Base-by-base conservation (phyloP, 176 grass and related monocot genomes). In the Saccharum spontaneum region DNA sequence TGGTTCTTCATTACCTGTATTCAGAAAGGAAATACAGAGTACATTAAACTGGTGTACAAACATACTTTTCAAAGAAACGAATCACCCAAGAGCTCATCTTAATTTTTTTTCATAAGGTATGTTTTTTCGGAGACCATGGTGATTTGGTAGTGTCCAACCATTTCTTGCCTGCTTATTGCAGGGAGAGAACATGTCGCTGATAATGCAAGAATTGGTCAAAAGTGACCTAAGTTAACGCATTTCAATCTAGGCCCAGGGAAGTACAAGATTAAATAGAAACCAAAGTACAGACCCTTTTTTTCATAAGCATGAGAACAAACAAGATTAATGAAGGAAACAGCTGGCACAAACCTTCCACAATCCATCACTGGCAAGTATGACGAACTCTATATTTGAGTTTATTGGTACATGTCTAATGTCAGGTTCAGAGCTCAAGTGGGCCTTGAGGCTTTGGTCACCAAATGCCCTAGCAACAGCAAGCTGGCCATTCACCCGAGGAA, bases 401-500 rank as follows among this genome's bases (percentile, higher is more conserved):
- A 99, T 90, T 11, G 90, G 97, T 57, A 97, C 90, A 89, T 92
- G 86, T 85, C 50, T 92, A 72, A 99, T 72, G 79, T 94, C 97
- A 82, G 97, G 97, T 63, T 99, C 97, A 8, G 94, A 97, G 88
- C 94, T 99, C 79, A 99, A 90, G 85, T 99, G 97, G 10, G 97
- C 94, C 90, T 94, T 91, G 43, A 99, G 93, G 82, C 94, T 99
- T 86, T 92, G 88, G 82, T 99, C 97, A 67, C 97, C 97, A 66
- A 99, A 99, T 48, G 97, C 97, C 76, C 97, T 96, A 36, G 97
- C 97, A 77, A 99, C 97, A n/a, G 97, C 97, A 41, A 99, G 97
- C 75, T 99, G 97, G 5, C 97, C 97, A 78, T 99, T 99, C 76
- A 99, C 97, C 52, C 97, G 86, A 57, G 97, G 97, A 89, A 99